A percentile compares a stretch with the other conserved stretches of the same genome.
phyloP scores from a whole-genome alignment of 495 filamentous ascomycete species.

The Oidiodendron maius region DNA sequence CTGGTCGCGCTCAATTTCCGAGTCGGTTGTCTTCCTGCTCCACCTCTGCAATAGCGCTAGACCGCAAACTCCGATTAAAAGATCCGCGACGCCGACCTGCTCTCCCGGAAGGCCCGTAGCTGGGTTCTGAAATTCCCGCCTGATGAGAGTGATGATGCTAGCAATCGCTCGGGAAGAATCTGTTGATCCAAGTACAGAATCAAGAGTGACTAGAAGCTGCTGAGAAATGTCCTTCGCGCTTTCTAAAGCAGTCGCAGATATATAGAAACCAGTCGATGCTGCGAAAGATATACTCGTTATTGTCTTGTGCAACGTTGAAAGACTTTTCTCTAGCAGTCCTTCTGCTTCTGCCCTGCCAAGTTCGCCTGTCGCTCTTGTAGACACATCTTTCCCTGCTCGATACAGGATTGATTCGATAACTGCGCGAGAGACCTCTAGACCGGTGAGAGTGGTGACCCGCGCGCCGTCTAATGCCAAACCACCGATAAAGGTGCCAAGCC shows the following conservation, averaged over 20 bases:
- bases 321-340: conserved; percentile 54
- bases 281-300: conserved; percentile 63
- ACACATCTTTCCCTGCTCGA: conserved; percentile 64
- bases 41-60: conserved; percentile 67
- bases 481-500: conserved; percentile 63
- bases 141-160: conserved; percentile 67
- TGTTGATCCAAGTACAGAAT: conserved; percentile 71
- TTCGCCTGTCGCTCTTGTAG: conserved; percentile 43
- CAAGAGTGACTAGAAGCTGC: conserved; percentile 58
- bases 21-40: conserved; percentile 55
- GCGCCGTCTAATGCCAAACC: conserved; percentile 60
- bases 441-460: conserved; percentile 61
- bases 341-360: conserved; percentile 56
- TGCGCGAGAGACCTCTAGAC: conserved; percentile 60
- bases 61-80: conserved; percentile 61
- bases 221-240: conserved; percentile 58
- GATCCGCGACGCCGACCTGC: conserved; percentile 57
- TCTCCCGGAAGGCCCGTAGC: conserved; percentile 52
- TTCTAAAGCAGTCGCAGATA: conserved; percentile 57
- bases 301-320: conserved; percentile 56
- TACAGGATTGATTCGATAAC: conserved; percentile 61
- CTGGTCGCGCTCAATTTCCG: conserved; percentile 42
- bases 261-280: conserved; percentile 62
- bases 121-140: conserved; percentile 63
- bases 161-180: conserved; percentile 77